These are phyloP conservation scores for Hypomontagnella submonticulosa DNA, from an alignment of 495 filamentous ascomycete genomes.

Conservation along the genomic window DNA sequence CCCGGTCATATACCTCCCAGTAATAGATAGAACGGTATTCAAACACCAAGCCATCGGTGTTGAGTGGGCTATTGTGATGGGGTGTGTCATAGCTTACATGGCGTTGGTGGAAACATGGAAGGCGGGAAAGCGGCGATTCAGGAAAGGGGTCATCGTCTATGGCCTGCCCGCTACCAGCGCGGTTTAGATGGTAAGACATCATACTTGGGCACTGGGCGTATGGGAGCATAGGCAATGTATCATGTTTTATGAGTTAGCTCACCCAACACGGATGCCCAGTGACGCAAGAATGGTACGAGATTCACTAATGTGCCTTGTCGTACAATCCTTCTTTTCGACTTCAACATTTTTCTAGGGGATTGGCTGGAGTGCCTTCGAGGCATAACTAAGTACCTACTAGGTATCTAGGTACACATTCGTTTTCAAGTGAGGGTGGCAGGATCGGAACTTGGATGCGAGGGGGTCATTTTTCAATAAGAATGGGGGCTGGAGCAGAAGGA, in stretches of 20 bases:
- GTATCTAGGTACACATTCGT: too few species aligned
- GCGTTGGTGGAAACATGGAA: slow-evolving; percentile 65
- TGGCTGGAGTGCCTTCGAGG: too few species aligned
- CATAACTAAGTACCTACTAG: too few species aligned
- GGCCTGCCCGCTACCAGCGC: background rate
- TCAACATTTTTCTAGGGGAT: too few species aligned
- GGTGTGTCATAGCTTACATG: slow-evolving; percentile 59
- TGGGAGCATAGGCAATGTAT: background rate
- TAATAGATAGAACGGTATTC: slow-evolving; percentile 65
- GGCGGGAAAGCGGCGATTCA: slow-evolving; percentile 56
- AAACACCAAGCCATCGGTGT: slow-evolving; percentile 67
- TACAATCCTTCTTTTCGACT: too few species aligned
- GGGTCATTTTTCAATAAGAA: too few species aligned
- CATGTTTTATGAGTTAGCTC: background rate
- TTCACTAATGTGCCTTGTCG: too few species aligned
- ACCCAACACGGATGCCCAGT: too few species aligned
- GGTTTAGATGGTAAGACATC: slow-evolving; percentile 10
- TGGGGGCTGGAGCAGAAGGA: too few species aligned
- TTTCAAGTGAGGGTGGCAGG: too few species aligned
- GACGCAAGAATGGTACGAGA: too few species aligned
- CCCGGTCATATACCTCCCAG: slow-evolving; percentile 67
- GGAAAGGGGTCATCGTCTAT: slow-evolving; percentile 9
- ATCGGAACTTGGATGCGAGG: too few species aligned
- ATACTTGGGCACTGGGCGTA: background rate
- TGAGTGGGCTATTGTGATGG: slow-evolving; percentile 68